phyloP scores from a whole-genome alignment of 495 filamentous ascomycete genomes.

The Xylaria telfairii region DNA sequence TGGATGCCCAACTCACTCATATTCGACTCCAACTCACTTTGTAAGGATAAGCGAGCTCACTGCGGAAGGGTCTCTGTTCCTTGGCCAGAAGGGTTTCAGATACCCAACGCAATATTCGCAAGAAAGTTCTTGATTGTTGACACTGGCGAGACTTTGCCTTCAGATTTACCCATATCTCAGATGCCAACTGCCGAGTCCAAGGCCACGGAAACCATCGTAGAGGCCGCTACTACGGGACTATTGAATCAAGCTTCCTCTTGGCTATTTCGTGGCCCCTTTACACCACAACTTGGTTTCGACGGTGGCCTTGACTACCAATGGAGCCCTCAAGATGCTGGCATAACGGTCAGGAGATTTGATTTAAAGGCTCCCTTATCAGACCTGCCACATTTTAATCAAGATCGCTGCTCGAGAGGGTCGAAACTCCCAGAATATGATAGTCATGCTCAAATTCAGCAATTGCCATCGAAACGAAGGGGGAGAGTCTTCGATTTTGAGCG shows the following conservation, averaged over 20 bases:
- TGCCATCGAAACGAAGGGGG: constrained; percentile 32
- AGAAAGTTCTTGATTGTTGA: constrained; percentile 42
- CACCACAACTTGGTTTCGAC: constrained; percentile 42
- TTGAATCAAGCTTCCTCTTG: constrained; percentile 32
- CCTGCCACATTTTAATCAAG: neutral
- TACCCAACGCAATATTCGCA: constrained; percentile 43
- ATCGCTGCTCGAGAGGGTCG: neutral
- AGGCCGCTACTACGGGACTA: constrained; percentile 45
- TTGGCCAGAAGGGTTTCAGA: constrained; percentile 31
- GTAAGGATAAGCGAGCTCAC: constrained; percentile 25
- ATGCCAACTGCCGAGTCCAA: constrained; percentile 45
- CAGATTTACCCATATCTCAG: constrained; percentile 28
- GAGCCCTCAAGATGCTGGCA: constrained; percentile 30
- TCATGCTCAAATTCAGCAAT: constrained; percentile 2
- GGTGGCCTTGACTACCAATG: constrained; percentile 42
- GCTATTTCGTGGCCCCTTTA: constrained; percentile 41
- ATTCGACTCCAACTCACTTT: constrained; percentile 28
- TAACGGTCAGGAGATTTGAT: constrained; percentile 30
- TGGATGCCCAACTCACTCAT: constrained; percentile 30
- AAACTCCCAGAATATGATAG: neutral
- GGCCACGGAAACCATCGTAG: constrained; percentile 47
- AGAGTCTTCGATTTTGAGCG: constrained; percentile 28
- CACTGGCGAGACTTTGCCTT: constrained; percentile 33
- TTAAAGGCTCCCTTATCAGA: constrained; percentile 16
- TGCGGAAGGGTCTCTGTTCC: constrained; percentile 24